A percentile compares a stretch with the other conserved stretches of the same genome.
Conservation (phyloP, 2,329 filamentous ascomycete species). For the Graphium sp. region DNA sequence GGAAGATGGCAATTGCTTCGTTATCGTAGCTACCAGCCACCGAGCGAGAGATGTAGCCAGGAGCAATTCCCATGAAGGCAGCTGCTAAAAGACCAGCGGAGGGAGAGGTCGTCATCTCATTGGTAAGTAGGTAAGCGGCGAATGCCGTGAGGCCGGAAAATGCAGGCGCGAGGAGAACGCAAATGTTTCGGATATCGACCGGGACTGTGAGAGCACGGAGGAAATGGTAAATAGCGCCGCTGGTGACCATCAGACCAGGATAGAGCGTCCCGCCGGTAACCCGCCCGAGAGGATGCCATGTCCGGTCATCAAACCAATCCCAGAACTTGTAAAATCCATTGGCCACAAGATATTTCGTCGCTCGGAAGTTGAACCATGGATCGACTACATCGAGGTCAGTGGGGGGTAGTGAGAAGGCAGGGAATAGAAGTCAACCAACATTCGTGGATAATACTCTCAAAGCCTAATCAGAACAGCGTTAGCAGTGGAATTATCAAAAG, state of each 20-base stretch:
- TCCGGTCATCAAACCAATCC: conserved; percentile 99
- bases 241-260: conserved; percentile 97
- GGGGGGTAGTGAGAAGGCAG: conserved; percentile 4
- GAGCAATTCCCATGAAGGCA: conserved; percentile 91
- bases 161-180: conserved; percentile 83
- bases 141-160: conserved; percentile 91
- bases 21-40: conserved; percentile 98
- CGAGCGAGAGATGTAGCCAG: conserved; percentile 93
- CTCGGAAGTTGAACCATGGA: conserved; percentile 99
- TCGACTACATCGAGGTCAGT: conserved; percentile 48
- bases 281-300: conserved; percentile 96
- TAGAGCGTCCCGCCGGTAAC: conserved; percentile 98
- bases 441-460: conserved; percentile 99
- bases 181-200: conserved; percentile 97
- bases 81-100: conserved; percentile 92
- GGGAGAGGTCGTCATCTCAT: conserved; percentile 90
- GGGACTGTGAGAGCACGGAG: conserved; percentile 79
- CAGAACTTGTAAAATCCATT: conserved; percentile 98
- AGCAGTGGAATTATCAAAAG: conserved; percentile 8
- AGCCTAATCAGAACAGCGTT: conserved; percentile 39
- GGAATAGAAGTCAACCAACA: conserved; percentile 44
- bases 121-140: conserved; percentile 86
- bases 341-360: conserved; percentile 91
- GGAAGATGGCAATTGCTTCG: conserved; percentile 97
- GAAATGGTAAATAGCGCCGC: conserved; percentile 87